Percentiles rank a stretch among this genome's conserved stretches.
Evolutionary conservation across 495 filamentous ascomycete species (phyloP).

Genomic region (Barbatosphaeria neglecta): DNA sequence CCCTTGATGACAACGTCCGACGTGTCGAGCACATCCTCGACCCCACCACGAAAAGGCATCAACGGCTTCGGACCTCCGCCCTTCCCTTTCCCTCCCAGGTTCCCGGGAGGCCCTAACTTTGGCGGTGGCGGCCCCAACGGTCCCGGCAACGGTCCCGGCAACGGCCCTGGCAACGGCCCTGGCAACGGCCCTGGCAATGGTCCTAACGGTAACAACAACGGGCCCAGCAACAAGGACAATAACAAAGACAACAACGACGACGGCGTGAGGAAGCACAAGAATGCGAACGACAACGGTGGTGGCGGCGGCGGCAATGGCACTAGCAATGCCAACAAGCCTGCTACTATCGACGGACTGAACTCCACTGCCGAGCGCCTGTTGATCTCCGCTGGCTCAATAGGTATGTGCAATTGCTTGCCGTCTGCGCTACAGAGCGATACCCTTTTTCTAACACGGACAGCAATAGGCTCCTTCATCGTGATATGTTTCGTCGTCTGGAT

Average conservation of each 20-base stretch:
- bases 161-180: background rate
- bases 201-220: slow-evolving; percentile 1
- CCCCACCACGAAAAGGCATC: background rate
- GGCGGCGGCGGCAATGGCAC: too few species aligned
- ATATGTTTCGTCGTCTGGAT: slow-evolving; percentile 28
- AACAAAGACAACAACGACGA: slow-evolving; percentile 6
- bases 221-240: slow-evolving; percentile 3
- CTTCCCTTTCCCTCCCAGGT: background rate
- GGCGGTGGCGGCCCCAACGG: too few species aligned
- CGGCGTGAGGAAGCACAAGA: slow-evolving; percentile 6
- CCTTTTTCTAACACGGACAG: background rate
- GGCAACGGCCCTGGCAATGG: background rate
- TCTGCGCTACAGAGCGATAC: too few species aligned
- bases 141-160: background rate
- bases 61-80: background rate
- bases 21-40: background rate
- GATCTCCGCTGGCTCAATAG: slow-evolving; percentile 38
- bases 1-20: background rate
- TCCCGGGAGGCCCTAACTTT: too few species aligned
- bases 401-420: slow-evolving; percentile 9
- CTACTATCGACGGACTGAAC: slow-evolving; percentile 11
- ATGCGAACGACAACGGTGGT: background rate
- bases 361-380: slow-evolving; percentile 28
- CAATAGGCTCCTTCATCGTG: slow-evolving; percentile 26
- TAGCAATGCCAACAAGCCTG: background rate